Evolutionary conservation across 179 eudicot species (phyloP).

Genomic region (Heliamphora pulchella): DNA sequence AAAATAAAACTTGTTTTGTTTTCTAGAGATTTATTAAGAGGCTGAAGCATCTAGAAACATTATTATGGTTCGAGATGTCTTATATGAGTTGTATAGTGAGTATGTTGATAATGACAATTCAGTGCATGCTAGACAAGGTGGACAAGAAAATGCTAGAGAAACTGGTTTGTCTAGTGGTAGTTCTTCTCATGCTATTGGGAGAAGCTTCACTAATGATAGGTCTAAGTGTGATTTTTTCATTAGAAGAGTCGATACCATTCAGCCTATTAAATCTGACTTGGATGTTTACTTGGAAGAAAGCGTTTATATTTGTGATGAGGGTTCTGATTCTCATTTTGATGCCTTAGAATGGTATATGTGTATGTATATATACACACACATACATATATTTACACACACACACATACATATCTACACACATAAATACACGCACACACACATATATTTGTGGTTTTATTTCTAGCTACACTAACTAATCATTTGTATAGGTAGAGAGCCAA

Average conservation of each 20-base stretch:
- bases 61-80: not conserved
- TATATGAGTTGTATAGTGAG: not conserved
- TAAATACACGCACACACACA: no score
- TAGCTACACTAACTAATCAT: no score
- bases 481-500: no score
- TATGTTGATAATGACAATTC: not conserved
- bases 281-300: slow-evolving; percentile 11
- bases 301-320: not conserved
- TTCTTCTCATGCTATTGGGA: not conserved
- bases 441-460: no score
- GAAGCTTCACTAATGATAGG: not conserved
- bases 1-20: not conserved
- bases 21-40: not conserved
- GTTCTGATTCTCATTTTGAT: slow-evolving; percentile 18
- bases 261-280: not conserved
- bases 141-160: not conserved
- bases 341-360: not conserved
- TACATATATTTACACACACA: no score
- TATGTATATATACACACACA: no score
- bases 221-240: not conserved
- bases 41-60: not conserved
- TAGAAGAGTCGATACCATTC: not conserved
- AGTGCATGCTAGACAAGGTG: no score
- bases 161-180: not conserved
- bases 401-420: no score